These are phyloP conservation scores for Epicoccum sorghinum DNA, from an alignment of 2,329 filamentous ascomycete species.

Conservation along the genomic window DNA sequence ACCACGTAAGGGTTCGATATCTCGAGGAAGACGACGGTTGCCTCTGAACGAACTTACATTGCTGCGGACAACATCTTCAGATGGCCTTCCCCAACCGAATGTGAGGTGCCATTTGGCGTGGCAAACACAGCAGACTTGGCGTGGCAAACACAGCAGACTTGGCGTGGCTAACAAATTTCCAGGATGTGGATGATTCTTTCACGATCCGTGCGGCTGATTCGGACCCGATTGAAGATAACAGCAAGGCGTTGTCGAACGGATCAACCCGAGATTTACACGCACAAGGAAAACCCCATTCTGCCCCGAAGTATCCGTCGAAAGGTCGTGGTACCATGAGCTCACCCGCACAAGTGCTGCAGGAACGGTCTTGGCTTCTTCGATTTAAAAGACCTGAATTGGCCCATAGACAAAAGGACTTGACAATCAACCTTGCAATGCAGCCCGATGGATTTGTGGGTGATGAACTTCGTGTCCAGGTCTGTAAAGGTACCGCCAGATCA, in stretches of 20 bases:
- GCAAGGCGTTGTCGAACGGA: constrained; percentile 6
- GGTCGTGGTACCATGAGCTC: too few relatives aligned
- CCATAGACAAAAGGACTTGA: neutral
- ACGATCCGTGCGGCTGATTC: constrained; percentile 11
- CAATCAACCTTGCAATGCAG: neutral
- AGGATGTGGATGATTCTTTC: constrained; percentile 22
- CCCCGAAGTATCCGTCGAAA: neutral
- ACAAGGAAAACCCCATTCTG: neutral
- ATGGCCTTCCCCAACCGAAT: constrained; percentile 33
- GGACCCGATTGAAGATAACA: constrained; percentile 39
- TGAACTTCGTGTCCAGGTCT: constrained; percentile 9
- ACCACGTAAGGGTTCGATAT: constrained; percentile 2
- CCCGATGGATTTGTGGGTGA: constrained; percentile 23
- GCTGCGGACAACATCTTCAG: constrained; percentile 34
- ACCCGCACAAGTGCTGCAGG: neutral
- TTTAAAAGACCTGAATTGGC: too few relatives aligned
- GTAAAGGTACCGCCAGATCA: neutral
- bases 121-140: neutral
- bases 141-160: neutral
- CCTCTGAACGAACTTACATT: constrained; percentile 36
- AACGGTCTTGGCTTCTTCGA: neutral
- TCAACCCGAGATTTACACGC: neutral
- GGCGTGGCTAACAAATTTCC: neutral
- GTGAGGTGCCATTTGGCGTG: constrained; percentile 22
- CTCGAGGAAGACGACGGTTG: constrained; percentile 27